These are phyloP conservation scores for Fusarium sp. DNA, from an alignment of 2,329 filamentous ascomycete species.

Conservation along the genomic window DNA sequence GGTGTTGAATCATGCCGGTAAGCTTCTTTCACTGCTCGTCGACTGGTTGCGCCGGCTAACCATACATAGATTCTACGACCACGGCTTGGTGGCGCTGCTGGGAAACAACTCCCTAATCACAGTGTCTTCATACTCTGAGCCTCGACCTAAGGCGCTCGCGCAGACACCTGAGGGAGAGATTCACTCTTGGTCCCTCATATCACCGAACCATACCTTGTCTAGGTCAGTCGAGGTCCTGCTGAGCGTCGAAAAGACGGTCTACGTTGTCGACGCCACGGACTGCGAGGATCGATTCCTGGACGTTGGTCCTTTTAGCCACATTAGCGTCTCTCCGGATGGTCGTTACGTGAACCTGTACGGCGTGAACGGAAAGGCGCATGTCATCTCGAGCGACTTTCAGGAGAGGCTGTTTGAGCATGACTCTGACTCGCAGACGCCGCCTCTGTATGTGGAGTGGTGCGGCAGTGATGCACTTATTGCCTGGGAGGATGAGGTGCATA, in stretches of 20 bases:
- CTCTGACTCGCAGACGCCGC: conserved; percentile 84
- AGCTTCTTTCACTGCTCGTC: conserved; percentile 2
- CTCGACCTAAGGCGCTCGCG: conserved; percentile 85
- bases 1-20: conserved; percentile 85
- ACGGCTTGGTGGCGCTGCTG: conserved; percentile 92
- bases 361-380: conserved; percentile 84
- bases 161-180: conserved; percentile 81
- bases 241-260: conserved; percentile 85
- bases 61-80: conserved; percentile 76
- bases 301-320: conserved; percentile 91
- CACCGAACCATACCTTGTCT: conserved; percentile 88
- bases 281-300: conserved; percentile 92
- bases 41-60: conserved; percentile 21
- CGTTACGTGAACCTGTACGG: conserved; percentile 91
- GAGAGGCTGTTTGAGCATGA: conserved; percentile 92
- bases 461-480: conserved; percentile 94
- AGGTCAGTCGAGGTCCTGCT: conserved; percentile 93
- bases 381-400: conserved; percentile 96
- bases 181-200: conserved; percentile 88
- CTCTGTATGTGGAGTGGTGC: conserved; percentile 94
- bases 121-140: conserved; percentile 91
- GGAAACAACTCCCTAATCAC: conserved; percentile 88
- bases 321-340: conserved; percentile 91
- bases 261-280: conserved; percentile 87
- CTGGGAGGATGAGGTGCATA: conserved; percentile 97